These are phyloP conservation scores for Plectosphaerella plurivora DNA, from an alignment of 2,329 filamentous ascomycete species.

Conservation along the genomic window DNA sequence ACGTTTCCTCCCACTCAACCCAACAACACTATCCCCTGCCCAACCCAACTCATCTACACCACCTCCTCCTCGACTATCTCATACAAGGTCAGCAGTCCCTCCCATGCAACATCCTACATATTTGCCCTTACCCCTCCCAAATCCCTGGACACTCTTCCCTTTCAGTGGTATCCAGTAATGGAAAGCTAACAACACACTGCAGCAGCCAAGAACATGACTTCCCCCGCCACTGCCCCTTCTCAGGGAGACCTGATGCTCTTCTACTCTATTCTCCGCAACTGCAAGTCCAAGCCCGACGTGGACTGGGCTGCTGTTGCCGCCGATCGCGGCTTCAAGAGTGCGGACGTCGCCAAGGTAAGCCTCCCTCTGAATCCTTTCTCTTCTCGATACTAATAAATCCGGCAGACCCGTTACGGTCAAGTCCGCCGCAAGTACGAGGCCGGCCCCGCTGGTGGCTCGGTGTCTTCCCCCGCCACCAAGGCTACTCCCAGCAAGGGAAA, in stretches of 20 bases:
- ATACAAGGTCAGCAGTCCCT: too few species aligned
- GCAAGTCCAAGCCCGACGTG: slow-evolving; percentile 35
- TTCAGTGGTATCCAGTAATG: too few species aligned
- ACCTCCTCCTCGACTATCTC: too few species aligned
- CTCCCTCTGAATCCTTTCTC: not conserved
- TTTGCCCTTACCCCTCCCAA: too few species aligned
- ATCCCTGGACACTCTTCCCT: too few species aligned
- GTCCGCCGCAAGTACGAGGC: slow-evolving; percentile 41
- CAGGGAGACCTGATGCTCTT: slow-evolving; percentile 37
- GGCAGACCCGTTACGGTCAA: slow-evolving; percentile 45
- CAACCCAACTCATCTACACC: too few species aligned
- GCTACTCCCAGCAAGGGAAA: slow-evolving; percentile 1
- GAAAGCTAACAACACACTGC: too few species aligned
- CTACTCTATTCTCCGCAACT: slow-evolving; percentile 38
- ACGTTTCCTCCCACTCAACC: too few species aligned
- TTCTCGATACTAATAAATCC: not conserved
- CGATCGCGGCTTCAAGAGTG: slow-evolving; percentile 39
- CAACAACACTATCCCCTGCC: too few species aligned
- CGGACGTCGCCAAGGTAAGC: slow-evolving; percentile 37
- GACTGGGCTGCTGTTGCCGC: slow-evolving; percentile 43
- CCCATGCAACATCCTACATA: too few species aligned
- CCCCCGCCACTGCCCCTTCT: not conserved
- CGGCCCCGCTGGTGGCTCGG: not conserved
- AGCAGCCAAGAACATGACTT: not conserved
- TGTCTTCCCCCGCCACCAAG: slow-evolving; percentile 6